Conservation (phyloP, 257 asterid genomes). For the Nicotiana paniculata region DNA sequence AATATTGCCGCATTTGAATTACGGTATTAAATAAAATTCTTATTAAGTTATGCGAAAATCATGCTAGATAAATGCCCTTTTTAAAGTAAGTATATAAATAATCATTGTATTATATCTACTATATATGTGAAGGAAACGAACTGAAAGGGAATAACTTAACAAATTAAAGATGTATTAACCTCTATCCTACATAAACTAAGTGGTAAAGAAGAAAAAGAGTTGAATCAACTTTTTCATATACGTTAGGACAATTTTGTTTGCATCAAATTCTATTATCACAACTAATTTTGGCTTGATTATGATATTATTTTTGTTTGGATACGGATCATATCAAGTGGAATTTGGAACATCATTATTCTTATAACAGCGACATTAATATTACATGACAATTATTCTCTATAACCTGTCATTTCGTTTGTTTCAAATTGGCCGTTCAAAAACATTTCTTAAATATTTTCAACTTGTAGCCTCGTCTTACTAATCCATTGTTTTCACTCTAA, state of each 20-base stretch:
- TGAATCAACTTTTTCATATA: neutral
- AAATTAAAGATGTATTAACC: neutral
- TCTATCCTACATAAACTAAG: neutral
- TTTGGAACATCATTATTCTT: neutral
- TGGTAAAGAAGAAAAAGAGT: constrained; percentile 13
- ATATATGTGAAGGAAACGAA: too few species aligned
- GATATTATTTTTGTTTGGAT: constrained; percentile 3
- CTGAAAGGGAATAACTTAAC: neutral
- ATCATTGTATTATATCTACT: too few species aligned
- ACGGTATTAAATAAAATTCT: neutral
- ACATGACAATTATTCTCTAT: neutral
- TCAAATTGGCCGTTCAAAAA: neutral
- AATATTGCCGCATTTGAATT: too few species aligned
- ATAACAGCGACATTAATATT: too few species aligned
- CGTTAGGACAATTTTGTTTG: constrained; percentile 6
- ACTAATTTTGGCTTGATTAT: constrained; percentile 4
- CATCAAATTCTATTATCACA: neutral
- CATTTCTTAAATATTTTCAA: neutral
- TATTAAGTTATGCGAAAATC: neutral
- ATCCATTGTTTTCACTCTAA: neutral
- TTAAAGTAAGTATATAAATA: too few species aligned
- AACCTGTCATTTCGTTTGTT: neutral
- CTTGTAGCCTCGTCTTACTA: neutral
- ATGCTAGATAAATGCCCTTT: neutral
- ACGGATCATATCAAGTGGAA: constrained; percentile 3